Conservation (phyloP, 306 rosid genomes). For the Alnus glutinosa region DNA sequence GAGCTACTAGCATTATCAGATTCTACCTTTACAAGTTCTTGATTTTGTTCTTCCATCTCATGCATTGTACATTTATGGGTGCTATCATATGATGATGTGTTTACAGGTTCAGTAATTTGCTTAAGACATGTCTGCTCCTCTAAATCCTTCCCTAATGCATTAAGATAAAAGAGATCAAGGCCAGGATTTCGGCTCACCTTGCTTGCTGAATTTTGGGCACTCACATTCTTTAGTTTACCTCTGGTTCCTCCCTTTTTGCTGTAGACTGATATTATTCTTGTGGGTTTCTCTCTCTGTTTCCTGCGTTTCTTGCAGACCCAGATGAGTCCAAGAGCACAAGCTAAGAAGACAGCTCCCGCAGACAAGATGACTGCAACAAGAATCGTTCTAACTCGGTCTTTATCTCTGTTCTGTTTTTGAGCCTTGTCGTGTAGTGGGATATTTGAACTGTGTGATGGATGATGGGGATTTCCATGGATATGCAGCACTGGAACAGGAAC, state of each 20-base stretch:
- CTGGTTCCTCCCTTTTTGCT: slow-evolving; percentile 41
- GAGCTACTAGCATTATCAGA: slow-evolving; percentile 47
- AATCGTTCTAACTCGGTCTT: slow-evolving; percentile 41
- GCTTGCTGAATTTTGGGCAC: slow-evolving; percentile 39
- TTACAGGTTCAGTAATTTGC: slow-evolving; percentile 26
- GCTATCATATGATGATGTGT: slow-evolving; percentile 26
- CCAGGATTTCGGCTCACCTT: slow-evolving; percentile 65
- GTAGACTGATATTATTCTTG: slow-evolving; percentile 44
- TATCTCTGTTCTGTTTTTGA: slow-evolving; percentile 36
- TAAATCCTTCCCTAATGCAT: slow-evolving; percentile 58
- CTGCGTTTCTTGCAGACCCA: slow-evolving; percentile 59
- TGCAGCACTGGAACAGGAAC: slow-evolving; percentile 31
- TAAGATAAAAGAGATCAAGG: slow-evolving; percentile 72
- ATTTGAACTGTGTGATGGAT: slow-evolving; percentile 37
- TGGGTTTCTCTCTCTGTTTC: slow-evolving; percentile 50
- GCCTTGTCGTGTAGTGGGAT: slow-evolving; percentile 24
- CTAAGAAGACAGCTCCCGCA: slow-evolving; percentile 46
- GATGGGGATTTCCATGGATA: slow-evolving; percentile 46
- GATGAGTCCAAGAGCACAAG: slow-evolving; percentile 52
- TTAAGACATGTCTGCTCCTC: slow-evolving; percentile 59
- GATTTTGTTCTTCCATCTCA: slow-evolving; percentile 25
- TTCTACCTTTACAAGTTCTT: slow-evolving; percentile 32
- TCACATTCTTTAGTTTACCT: slow-evolving; percentile 30
- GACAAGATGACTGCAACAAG: slow-evolving; percentile 61
- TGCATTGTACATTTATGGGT: slow-evolving; percentile 13